Conservation (phyloP, 176 grass and related monocot species). For the Hyparrhenia diplandra region DNA sequence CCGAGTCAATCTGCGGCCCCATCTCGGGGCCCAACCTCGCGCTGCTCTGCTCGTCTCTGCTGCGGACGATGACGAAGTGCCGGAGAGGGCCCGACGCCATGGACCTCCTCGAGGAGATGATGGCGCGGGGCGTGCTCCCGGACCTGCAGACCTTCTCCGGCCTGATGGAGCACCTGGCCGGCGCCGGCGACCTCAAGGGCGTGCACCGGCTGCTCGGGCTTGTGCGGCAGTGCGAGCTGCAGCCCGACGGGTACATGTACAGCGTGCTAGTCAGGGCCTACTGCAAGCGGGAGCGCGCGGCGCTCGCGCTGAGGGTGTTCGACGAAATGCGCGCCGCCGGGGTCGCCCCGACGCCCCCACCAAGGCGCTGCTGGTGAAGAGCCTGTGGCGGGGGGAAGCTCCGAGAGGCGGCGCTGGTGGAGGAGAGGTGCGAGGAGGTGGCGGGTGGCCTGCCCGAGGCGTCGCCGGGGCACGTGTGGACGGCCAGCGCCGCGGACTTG, state of each 20-base stretch:
- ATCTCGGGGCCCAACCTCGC: constrained; percentile 37
- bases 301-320: constrained; percentile 67
- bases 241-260: constrained; percentile 80
- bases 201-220: constrained; percentile 78
- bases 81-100: constrained; percentile 38
- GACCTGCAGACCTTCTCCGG: constrained; percentile 87
- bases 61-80: constrained; percentile 72
- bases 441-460: constrained; percentile 34
- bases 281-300: constrained; percentile 68
- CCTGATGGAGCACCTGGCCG: constrained; percentile 70
- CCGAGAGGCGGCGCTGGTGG: constrained; percentile 59
- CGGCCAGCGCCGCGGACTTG: constrained; percentile 53
- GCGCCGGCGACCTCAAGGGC: constrained; percentile 57
- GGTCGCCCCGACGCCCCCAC: constrained; percentile 62
- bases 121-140: constrained; percentile 45
- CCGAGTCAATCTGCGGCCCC: constrained; percentile 54
- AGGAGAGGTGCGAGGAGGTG: constrained; percentile 54
- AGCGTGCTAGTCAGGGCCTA: constrained; percentile 58
- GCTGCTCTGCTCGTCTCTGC: constrained; percentile 77
- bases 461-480: constrained; percentile 80
- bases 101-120: constrained; percentile 79
- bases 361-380: constrained; percentile 73
- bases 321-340: constrained; percentile 67
- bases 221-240: constrained; percentile 64
- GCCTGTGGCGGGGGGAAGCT: constrained; percentile 90